phyloP scores from a whole-genome alignment of 2,329 filamentous ascomycete species.

The Blastomyces silverae region DNA sequence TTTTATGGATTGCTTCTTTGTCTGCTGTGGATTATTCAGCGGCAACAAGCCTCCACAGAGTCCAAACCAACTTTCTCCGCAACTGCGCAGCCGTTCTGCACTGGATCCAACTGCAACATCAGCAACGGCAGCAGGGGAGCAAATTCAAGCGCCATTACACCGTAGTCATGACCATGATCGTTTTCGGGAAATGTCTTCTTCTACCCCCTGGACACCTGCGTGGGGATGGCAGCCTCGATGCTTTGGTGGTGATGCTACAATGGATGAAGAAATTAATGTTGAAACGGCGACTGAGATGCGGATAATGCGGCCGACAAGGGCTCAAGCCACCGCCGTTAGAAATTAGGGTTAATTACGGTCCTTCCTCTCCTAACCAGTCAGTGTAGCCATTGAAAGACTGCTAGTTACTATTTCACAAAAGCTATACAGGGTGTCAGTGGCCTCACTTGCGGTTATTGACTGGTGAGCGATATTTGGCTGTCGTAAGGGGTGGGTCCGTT shows the following conservation, averaged over 20 bases:
- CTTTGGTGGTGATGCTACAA: conserved; percentile 14
- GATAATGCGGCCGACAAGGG: background rate
- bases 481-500: background rate
- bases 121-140: background rate
- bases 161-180: background rate
- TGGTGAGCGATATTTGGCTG: background rate
- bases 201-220: conserved; percentile 17
- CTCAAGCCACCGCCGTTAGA: background rate
- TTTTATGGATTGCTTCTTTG: conserved; percentile 13
- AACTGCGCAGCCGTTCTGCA: background rate
- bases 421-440: background rate
- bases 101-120: background rate
- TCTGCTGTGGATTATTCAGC: conserved; percentile 8
- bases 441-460: background rate
- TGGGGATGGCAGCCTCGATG: conserved; percentile 18
- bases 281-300: conserved; percentile 6
- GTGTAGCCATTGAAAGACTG: background rate
- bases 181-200: background rate
- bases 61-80: background rate
- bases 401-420: background rate
- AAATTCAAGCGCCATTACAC: background rate
- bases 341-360: background rate
- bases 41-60: background rate
- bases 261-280: conserved; percentile 2
- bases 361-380: background rate